Evolutionary conservation across 148 eudicot genomes (phyloP).

Genomic region (Spergularia marina): DNA sequence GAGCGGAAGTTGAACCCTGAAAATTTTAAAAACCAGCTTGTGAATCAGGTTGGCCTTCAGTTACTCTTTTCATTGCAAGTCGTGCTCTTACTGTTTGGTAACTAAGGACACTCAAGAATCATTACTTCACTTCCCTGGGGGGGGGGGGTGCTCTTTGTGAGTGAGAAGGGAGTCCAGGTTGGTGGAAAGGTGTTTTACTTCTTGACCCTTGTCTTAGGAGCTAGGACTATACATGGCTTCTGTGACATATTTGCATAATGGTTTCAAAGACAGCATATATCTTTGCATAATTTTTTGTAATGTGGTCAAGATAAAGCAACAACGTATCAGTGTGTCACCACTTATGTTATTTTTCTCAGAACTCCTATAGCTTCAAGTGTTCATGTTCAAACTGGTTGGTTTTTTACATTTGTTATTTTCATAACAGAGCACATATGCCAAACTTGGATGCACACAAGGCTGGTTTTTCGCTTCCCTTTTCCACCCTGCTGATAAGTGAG

Average conservation of each 20-base stretch:
- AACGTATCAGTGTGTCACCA: neutral
- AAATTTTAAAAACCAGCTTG: conserved; percentile 77
- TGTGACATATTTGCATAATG: too few species aligned
- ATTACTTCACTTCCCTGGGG: neutral
- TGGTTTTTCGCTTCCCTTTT: conserved; percentile 74
- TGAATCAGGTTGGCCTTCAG: conserved; percentile 62
- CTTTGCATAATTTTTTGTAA: neutral
- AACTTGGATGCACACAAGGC: conserved; percentile 86
- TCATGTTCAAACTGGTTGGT: neutral
- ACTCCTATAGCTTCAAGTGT: neutral
- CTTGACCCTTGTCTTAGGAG: neutral
- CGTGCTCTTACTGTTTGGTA: conserved; percentile 3
- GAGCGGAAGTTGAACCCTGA: conserved; percentile 90
- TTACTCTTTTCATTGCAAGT: neutral
- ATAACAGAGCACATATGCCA: conserved; percentile 72
- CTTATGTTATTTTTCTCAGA: too few species aligned
- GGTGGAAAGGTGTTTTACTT: neutral
- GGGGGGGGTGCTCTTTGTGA: neutral
- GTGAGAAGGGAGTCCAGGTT: too few species aligned
- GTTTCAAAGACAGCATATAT: too few species aligned
- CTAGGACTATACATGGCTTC: too few species aligned
- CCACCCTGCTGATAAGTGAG: conserved; percentile 78
- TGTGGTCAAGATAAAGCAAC: neutral
- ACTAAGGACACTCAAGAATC: neutral
- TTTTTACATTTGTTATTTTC: neutral